These are phyloP conservation scores for Hanseniaspora thailandica DNA, from an alignment of 805 yeast genomes.

Conservation along the genomic window DNA sequence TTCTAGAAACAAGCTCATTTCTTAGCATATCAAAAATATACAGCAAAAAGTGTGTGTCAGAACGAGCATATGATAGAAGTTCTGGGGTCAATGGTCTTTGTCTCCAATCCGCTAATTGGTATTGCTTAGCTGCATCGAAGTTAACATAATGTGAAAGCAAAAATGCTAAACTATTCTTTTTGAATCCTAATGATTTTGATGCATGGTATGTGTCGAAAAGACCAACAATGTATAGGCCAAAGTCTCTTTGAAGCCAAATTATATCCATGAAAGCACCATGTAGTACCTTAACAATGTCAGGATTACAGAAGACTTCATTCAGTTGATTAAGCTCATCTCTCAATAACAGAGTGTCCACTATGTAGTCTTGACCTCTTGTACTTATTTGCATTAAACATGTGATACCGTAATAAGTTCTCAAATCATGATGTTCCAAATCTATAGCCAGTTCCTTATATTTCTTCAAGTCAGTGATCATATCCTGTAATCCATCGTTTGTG, in stretches of 20 bases:
- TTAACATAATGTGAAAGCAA: conserved; percentile 67
- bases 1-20: conserved; percentile 43
- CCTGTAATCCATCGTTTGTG: conserved; percentile 37
- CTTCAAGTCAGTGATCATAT: conserved; percentile 45
- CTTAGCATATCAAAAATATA: conserved; percentile 67
- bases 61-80: conserved; percentile 77
- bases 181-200: conserved; percentile 62
- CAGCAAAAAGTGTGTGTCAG: conserved; percentile 86
- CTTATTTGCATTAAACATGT: conserved; percentile 91
- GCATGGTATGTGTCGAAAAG: conserved; percentile 92
- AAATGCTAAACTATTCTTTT: conserved; percentile 74
- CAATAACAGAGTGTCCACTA: conserved; percentile 72
- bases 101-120: conserved; percentile 96
- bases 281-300: conserved; percentile 68
- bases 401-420: conserved; percentile 77
- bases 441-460: conserved; percentile 62
- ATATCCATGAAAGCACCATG: conserved; percentile 98
- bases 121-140: conserved; percentile 83
- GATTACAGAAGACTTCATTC: conserved; percentile 71
- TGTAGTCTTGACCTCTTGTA: conserved; percentile 66
- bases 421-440: conserved; percentile 93
- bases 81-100: conserved; percentile 66
- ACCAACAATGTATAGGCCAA: conserved; percentile 81
- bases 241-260: conserved; percentile 90
- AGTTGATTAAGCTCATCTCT: conserved; percentile 57